Percentiles rank a stretch among this genome's conserved stretches.
Evolutionary conservation across 306 rosid genomes (phyloP).

Genomic region (Clitoria ternatea): DNA sequence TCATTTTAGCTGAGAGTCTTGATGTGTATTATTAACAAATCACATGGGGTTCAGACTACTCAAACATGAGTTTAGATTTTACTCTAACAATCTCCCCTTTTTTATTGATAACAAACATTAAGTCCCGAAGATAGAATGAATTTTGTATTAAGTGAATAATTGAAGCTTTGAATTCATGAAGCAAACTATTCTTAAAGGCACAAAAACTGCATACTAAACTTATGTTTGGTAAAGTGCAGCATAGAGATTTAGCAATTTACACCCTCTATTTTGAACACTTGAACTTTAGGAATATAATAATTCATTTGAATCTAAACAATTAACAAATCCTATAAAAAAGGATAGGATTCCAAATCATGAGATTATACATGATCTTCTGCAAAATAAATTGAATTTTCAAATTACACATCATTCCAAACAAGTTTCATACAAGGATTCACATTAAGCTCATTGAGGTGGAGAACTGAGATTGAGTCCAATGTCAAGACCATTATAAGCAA

Average conservation of each 20-base stretch:
- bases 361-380: neutral
- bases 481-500: conserved; percentile 83
- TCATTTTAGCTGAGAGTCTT: no score
- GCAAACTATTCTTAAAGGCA: neutral
- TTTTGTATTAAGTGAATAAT: no score
- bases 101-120: no score
- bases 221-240: no score
- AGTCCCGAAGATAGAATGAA: no score
- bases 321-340: conserved; percentile 6
- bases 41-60: no score
- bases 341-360: conserved; percentile 16
- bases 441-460: conserved; percentile 14
- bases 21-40: no score
- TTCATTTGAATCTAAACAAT: neutral
- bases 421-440: no score
- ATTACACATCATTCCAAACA: neutral
- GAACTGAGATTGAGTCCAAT: conserved; percentile 45
- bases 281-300: neutral
- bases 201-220: no score
- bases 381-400: neutral
- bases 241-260: neutral
- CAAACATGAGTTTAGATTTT: no score
- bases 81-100: no score
- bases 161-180: no score
- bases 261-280: neutral